Base-by-base conservation (phyloP, 2,329 filamentous ascomycete species). In the Ophiostoma ulmi region DNA sequence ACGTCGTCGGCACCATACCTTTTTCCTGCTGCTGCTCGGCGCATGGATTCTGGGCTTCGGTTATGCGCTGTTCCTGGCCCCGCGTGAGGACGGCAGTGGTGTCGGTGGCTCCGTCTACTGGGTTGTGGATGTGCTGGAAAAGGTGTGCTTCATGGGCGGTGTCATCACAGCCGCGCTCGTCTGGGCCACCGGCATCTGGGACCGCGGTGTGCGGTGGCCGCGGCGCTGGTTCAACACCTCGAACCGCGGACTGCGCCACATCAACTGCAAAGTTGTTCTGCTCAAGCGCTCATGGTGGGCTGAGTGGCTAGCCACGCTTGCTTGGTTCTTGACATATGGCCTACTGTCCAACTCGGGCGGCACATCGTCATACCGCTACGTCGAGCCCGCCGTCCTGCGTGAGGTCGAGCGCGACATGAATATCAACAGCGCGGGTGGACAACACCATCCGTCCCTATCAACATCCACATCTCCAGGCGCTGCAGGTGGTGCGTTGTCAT, bases 171-270 rank as follows among this genome's bases (percentile, higher is more conserved):
- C 88, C 48, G 85, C 93, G 63, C 84, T 99, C 48, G 90, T 98
- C 75, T 97, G 94, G 92, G 94, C 89, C 20, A 97, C 94, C 0
- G 95, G 95, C 38, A 94, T 97, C 79, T 99, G 94, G 91, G 94
- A 98, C 77, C 88, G 94, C 70, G 95, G 95, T 41, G 90, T 99
- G 70, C 88, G 94, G 73, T 98, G 95, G 94, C 95, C 95, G 68
- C 85, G 94, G 70, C 88, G 93, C 75, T 98, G 95, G 92, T 90
- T 98, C 75, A 88, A 86, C 75, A 89, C 94, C 73, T 91, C 94
- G 55, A 99, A 99, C 79, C 86, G 95, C 70, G 95, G 95, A 14
- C 83, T 99, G 74, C 87, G 95, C 73, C 91, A 87, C 70, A 97
- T 98, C 86, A 99, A 99, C 80, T 92, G 93, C 81, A 98, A 99